A percentile compares a stretch with the other conserved stretches of the same genome.
Conservation (phyloP, 139 green algal genomes). For the Closterium sp. region DNA sequence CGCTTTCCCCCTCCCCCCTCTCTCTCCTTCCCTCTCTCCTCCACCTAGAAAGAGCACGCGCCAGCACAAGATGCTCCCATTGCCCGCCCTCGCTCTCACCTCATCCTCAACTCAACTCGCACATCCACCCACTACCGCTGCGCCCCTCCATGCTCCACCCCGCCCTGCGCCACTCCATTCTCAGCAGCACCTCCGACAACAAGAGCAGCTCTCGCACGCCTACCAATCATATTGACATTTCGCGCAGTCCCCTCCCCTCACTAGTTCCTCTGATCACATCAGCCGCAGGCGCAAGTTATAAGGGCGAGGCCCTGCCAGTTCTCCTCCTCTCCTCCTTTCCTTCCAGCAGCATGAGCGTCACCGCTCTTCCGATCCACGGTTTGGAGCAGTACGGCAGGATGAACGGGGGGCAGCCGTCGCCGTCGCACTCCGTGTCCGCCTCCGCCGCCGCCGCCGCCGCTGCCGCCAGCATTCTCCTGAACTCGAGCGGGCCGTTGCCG, state of each 20-base stretch:
- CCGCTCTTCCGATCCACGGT: neutral
- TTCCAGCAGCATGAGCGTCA: neutral
- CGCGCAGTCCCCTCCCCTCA: no score
- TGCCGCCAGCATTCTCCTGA: neutral
- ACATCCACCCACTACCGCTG: neutral
- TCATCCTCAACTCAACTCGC: neutral
- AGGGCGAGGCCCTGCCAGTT: neutral
- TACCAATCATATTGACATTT: no score
- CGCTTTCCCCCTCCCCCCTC: neutral
- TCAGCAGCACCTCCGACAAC: neutral
- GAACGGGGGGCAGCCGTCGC: neutral
- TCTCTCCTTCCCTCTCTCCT: neutral
- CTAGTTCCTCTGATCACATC: no score
- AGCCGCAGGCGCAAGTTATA: neutral
- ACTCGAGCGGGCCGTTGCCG: neutral
- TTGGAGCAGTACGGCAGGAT: neutral
- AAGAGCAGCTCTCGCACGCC: no score
- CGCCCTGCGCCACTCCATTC: neutral
- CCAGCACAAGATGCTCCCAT: neutral
- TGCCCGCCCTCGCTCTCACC: neutral
- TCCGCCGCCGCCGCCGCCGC: no score
- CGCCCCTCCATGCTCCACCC: neutral
- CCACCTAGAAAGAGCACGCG: neutral
- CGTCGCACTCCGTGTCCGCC: neutral
- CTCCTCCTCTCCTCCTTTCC: neutral